Evolutionary conservation across 106 monocot species (phyloP).

Genomic region (Allium fistulosum): DNA sequence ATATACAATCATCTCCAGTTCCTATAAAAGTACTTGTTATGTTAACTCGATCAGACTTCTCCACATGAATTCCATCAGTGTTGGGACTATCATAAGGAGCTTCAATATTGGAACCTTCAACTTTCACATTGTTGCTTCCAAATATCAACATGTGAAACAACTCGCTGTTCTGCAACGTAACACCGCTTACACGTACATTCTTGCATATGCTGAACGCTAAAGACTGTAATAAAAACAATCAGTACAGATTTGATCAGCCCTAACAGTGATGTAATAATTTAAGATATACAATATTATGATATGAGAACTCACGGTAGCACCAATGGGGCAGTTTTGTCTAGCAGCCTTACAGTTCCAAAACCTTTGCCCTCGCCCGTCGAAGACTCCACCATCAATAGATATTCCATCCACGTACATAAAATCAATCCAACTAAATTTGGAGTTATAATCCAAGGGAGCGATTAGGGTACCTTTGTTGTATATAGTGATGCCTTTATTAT

Average conservation of each 20-base stretch:
- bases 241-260: background rate
- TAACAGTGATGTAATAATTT: background rate
- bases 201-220: background rate
- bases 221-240: slow-evolving; percentile 1
- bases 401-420: slow-evolving; percentile 1
- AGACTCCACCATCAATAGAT: background rate
- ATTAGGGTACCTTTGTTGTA: background rate
- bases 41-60: background rate
- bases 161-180: slow-evolving; percentile 3
- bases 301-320: slow-evolving; percentile 13
- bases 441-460: background rate
- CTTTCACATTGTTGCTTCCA: background rate
- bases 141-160: background rate
- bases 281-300: background rate
- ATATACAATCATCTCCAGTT: slow-evolving; percentile 8
- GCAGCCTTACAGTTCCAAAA: slow-evolving; percentile 4
- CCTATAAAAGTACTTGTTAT: background rate
- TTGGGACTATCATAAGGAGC: slow-evolving; percentile 4
- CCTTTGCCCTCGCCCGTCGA: slow-evolving; percentile 6
- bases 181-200: background rate
- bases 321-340: background rate
- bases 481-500: background rate
- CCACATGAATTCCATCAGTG: slow-evolving; percentile 5
- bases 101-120: background rate
- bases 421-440: background rate